Evolutionary conservation across 345 rosid species (phyloP), one percentile per base, ranked within the genome.

Genomic region (Euclidium syriacum): DNA sequence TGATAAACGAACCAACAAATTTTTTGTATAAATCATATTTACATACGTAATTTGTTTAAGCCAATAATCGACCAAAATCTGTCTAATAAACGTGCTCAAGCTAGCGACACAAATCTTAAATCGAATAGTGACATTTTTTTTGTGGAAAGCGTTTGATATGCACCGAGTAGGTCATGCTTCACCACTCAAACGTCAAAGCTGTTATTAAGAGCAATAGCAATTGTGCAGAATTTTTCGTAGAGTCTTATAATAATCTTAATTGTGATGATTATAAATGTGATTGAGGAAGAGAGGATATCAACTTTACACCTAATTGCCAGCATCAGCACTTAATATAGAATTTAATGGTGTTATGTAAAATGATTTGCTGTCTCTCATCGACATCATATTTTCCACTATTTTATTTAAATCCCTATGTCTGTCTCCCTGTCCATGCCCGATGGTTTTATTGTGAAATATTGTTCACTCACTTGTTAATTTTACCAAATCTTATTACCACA

Each of bases 241-340:
- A 29, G 48, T 10, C 1, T 29, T 24, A 38, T 5, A 29, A 24
- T 58, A 30, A 12, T 67, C 65, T 27, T 40, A 16, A 25, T 11
- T 41, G 44, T 25, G 67, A 59, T 59, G 66, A 68, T 68, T 68
- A 50, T 23, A 49, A 59, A 41, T 39, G 64, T 69, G 73, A 61
- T 60, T 60, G 41, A 60, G 15, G 14, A 18, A 26, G 54, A 43
- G 59, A 40, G 23, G 62, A 69, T 60, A 60, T 60, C 55, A 64
- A 69, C 73, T 69, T 34, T 52, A 61, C 14, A 69, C 67, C 73
- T 69, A 69, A 61, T 61, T 50, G 26, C 62, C 67, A 68, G 38
- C 73, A 68, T 60, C 61, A 52, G 55, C 62, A 61, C 67, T 61
- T 69, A 43, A 34, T 52, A n/a, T 58, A 41, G 38, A 54, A 50